Evolutionary conservation across 2,329 filamentous ascomycete species (phyloP), one percentile per base, ranked within the genome.

Genomic region (Verticillium albo-atrum): DNA sequence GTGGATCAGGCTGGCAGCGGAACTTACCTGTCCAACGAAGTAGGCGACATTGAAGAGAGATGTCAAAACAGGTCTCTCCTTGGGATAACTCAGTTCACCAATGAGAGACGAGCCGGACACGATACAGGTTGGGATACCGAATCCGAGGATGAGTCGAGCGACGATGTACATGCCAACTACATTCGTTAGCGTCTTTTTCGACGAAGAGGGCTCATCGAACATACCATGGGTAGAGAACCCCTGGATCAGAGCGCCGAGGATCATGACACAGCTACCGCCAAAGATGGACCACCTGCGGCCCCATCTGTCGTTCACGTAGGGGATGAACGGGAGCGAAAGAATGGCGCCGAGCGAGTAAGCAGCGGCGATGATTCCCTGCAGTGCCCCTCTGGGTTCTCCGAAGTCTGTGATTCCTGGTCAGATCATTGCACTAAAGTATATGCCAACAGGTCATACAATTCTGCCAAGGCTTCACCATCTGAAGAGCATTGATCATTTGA

Each of bases 301-400:
- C 50, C 82, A 76, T 35, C 70, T 75, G 60, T 87, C 80, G 55
- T 84, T 84, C 15, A 87, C 65, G 5, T 80, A 71, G 0, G 83
- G 79, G 23, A 87, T 80, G 57, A 88, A 79, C 0, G 84, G 85
- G 1, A 87, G 77, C 25, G 81, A 81, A 7, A 82, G 71, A 60
- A 88, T 79, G 15, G 83, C 82, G 6, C 85, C 85, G 2, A 88
- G 74, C 6, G 81, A 83, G 70, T 87, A 87, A 17, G 82, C 81
- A 2, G 84, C 82, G 1, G 79, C 79, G 34, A 87, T 78, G 58
- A 87, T 79, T 1, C 85, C 85, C 58, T 79, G 75, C 53, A 79
- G 68, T 3, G 75, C 73, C 12, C 76, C 79, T 32, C 71, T 59
- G 0, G 74, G 81, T 47, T 81, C 51, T 4, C 71, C 71, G 63